Evolutionary conservation across 1,284 basidiomycete genomes (phyloP).

Genomic region (Heterobasidion occidentale): DNA sequence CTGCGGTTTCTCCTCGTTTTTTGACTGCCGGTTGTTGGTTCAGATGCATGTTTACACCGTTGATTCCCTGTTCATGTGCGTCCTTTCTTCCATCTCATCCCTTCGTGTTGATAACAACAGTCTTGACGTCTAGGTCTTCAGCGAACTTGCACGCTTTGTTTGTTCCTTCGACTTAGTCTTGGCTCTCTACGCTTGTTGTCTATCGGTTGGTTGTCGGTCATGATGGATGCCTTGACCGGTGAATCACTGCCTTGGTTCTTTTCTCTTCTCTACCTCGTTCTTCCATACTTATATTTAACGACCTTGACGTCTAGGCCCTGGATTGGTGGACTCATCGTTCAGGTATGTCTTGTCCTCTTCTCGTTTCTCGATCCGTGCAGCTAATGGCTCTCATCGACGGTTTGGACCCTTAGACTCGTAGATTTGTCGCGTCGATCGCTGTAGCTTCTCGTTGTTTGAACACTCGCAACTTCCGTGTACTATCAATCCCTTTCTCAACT

Average conservation of each 20-base stretch:
- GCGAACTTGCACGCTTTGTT: conserved; percentile 5
- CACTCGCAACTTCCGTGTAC: too few species aligned
- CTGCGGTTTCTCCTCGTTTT: conserved; percentile 3
- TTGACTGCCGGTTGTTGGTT: conserved; percentile 1
- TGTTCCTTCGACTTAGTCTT: conserved; percentile 7
- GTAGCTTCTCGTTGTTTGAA: too few species aligned
- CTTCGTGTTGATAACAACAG: too few species aligned
- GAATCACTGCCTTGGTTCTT: conserved; percentile 11
- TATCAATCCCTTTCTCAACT: too few species aligned
- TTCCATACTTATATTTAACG: conserved; percentile 3
- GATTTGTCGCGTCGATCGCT: neutral
- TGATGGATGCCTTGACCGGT: conserved; percentile 9
- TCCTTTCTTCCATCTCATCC: conserved; percentile 4
- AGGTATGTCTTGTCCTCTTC: conserved; percentile 7
- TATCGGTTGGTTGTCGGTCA: conserved; percentile 5
- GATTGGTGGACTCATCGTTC: conserved; percentile 4
- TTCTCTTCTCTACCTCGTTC: conserved; percentile 8
- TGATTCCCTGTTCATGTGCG: conserved; percentile 5
- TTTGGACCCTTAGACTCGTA: conserved; percentile 2
- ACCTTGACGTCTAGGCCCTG: conserved; percentile 10
- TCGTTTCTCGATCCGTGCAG: conserved; percentile 5
- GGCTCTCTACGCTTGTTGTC: conserved; percentile 2
- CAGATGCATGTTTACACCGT: conserved; percentile 6
- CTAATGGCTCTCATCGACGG: conserved; percentile 3
- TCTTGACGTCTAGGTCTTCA: conserved; percentile 6